A percentile compares a stretch with the other conserved stretches of the same genome.
Evolutionary conservation across 148 eudicot species (phyloP).

Genomic region (Nyssa sinensis): DNA sequence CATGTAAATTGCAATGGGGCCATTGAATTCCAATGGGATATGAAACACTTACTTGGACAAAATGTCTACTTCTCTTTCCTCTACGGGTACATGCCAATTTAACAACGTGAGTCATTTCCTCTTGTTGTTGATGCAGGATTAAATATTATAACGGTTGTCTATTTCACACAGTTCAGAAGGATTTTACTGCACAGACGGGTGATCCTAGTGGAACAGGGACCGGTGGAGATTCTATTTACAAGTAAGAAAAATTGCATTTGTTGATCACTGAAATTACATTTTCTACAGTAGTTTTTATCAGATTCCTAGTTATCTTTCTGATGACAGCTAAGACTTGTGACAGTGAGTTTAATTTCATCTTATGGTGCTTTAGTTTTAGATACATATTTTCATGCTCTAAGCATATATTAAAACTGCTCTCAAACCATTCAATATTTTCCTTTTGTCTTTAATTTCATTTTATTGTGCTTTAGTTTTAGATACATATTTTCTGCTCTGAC

Average conservation of each 20-base stretch:
- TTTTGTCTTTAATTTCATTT: background rate
- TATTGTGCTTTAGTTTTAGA: background rate
- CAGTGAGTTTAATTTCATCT: background rate
- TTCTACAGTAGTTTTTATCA: background rate
- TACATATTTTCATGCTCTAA: background rate
- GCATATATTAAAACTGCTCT: too few species aligned
- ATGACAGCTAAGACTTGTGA: background rate
- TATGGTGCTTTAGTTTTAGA: background rate
- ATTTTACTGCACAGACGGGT: constrained; percentile 94
- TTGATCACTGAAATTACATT: background rate
- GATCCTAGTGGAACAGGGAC: constrained; percentile 87
- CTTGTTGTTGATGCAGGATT: constrained; percentile 50
- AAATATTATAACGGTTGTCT: constrained; percentile 93
- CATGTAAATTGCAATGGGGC: too few species aligned
- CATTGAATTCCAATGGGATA: too few species aligned
- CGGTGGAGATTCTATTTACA: constrained; percentile 88
- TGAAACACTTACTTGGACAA: too few species aligned
- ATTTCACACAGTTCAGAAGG: constrained; percentile 87
- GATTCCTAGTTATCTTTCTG: background rate
- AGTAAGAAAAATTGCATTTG: constrained; percentile 39
- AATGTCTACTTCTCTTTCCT: too few species aligned
- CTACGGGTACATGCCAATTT: too few species aligned
- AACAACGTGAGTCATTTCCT: too few species aligned
- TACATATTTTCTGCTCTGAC: background rate
- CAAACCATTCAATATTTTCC: too few species aligned